A percentile compares a stretch with the other conserved stretches of the same genome.
These are phyloP conservation scores for Capsicum rhomboideum DNA, from an alignment of 257 asterid genomes.

Conservation along the genomic window DNA sequence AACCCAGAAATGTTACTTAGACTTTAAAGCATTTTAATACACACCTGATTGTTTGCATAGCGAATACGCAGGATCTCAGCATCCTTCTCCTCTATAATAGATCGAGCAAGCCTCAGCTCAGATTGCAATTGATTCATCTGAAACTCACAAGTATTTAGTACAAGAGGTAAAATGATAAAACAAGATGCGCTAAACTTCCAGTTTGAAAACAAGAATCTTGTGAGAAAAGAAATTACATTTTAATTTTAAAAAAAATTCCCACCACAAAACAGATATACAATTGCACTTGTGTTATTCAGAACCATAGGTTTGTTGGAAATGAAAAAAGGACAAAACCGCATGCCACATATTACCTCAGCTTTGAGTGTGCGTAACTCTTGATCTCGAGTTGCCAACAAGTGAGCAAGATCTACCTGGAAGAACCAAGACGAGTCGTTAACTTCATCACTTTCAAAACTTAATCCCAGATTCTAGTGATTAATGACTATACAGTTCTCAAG, in stretches of 20 bases:
- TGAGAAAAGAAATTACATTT: background rate
- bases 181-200: background rate
- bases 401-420: constrained; percentile 87
- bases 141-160: constrained; percentile 11
- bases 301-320: background rate
- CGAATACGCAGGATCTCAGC: constrained; percentile 70
- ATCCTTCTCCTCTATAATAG: constrained; percentile 91
- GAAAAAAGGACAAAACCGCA: background rate
- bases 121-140: constrained; percentile 97
- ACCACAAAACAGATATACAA: background rate
- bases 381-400: constrained; percentile 88
- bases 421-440: constrained; percentile 3
- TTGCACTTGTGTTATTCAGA: background rate
- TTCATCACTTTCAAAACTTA: constrained; percentile 3
- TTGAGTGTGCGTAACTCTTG: constrained; percentile 93
- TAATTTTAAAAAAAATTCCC: background rate
- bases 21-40: background rate
- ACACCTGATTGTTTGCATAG: constrained; percentile 77
- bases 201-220: background rate
- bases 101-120: constrained; percentile 86
- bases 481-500: background rate
- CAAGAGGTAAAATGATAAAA: background rate
- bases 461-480: background rate
- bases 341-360: constrained; percentile 58
- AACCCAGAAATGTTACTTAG: too few species aligned